A percentile compares a stretch with the other conserved stretches of the same genome.
phyloP scores from a whole-genome alignment of 2,329 filamentous ascomycete species.

The Aspergillus piperis region DNA sequence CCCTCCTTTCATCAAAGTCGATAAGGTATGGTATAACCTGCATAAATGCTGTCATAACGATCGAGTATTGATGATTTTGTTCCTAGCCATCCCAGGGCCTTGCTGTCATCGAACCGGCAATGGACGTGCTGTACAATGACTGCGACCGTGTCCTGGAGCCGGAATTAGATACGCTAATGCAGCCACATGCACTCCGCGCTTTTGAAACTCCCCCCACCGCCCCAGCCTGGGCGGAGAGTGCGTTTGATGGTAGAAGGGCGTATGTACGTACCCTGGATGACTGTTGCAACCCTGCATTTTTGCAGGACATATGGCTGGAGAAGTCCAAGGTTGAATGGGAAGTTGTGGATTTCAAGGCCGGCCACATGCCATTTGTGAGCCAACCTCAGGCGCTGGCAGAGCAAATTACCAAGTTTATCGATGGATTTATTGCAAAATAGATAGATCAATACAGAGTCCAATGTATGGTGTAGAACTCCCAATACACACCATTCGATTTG shows the following conservation, averaged over 20 bases:
- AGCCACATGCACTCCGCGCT: slow-evolving; percentile 10
- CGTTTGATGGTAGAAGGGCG: slow-evolving; percentile 9
- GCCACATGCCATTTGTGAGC: slow-evolving; percentile 11
- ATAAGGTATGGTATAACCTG: slow-evolving; percentile 2
- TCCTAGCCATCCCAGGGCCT: slow-evolving; percentile 7
- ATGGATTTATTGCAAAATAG: slow-evolving; percentile 3
- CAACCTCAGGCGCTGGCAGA: slow-evolving; percentile 8
- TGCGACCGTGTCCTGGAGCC: slow-evolving; percentile 5
- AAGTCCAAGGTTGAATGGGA: slow-evolving; percentile 13
- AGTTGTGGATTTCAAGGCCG: slow-evolving; percentile 12
- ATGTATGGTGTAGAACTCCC: background rate
- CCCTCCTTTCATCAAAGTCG: slow-evolving; percentile 11
- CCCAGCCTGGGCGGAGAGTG: slow-evolving; percentile 11
- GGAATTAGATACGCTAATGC: slow-evolving; percentile 5
- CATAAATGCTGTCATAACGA: background rate
- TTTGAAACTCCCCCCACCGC: slow-evolving; percentile 9
- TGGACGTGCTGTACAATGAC: slow-evolving; percentile 11
- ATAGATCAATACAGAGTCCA: background rate
- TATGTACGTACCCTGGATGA: slow-evolving; percentile 10
- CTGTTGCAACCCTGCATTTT: slow-evolving; percentile 5
- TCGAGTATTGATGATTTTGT: background rate
- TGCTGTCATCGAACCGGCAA: slow-evolving; percentile 7
- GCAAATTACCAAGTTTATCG: slow-evolving; percentile 5
- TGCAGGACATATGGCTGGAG: slow-evolving; percentile 12
- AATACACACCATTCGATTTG: background rate